These are phyloP conservation scores for Penicillium macrosclerotiorum DNA, from an alignment of 495 filamentous ascomycete species.

Conservation along the genomic window DNA sequence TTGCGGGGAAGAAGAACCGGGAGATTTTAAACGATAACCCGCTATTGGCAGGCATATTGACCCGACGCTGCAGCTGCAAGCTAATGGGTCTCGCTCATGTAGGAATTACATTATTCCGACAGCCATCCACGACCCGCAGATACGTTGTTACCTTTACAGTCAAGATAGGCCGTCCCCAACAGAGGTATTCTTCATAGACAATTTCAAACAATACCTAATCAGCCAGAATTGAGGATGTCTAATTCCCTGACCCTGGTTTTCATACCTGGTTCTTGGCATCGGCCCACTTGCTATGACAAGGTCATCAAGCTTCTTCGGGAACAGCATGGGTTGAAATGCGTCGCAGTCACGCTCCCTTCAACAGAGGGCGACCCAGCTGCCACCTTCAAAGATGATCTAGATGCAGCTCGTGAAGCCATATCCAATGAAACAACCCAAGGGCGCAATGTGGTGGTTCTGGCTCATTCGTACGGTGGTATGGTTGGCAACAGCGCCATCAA, in stretches of 20 bases:
- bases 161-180: no score
- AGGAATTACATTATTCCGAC: no score
- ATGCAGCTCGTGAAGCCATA: constrained; percentile 35
- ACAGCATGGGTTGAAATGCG: constrained; percentile 22
- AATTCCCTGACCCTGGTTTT: constrained; percentile 41
- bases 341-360: constrained; percentile 33
- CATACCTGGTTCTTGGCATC: constrained; percentile 50
- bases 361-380: constrained; percentile 34
- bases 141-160: no score
- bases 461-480: constrained; percentile 53
- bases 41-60: no score
- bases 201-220: no score
- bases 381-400: constrained; percentile 35
- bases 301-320: constrained; percentile 37
- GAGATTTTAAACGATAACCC: no score
- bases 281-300: constrained; percentile 35
- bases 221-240: no score
- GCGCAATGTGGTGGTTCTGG: constrained; percentile 45
- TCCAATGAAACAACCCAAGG: constrained; percentile 31
- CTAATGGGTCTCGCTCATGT: no score
- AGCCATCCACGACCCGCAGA: no score
- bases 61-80: no score
- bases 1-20: no score
- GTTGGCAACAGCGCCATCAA: constrained; percentile 47
- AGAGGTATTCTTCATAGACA: no score